phyloP scores from a whole-genome alignment of 352 stramenopile genomes.

The Phytopythium delawarense region DNA sequence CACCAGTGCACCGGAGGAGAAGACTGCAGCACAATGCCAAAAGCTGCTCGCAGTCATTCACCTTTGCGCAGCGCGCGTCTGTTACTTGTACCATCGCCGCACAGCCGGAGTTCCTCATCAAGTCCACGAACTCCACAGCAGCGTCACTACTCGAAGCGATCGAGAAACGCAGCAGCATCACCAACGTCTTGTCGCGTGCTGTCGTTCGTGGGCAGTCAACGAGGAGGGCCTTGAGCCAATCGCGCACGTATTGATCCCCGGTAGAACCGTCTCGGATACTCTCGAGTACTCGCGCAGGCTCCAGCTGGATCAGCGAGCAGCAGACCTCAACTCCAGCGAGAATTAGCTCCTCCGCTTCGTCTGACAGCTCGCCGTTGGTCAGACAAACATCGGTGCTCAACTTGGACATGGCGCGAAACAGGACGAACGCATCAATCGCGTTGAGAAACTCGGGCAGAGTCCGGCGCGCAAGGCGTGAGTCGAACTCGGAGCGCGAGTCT shows the following conservation, averaged over 20 bases:
- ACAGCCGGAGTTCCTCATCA: background rate
- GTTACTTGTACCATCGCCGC: background rate
- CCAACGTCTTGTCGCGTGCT: background rate
- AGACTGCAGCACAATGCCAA: background rate
- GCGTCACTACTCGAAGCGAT: too few species aligned
- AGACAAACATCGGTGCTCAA: constrained; percentile 10
- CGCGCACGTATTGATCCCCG: background rate
- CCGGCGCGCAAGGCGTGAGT: constrained; percentile 20
- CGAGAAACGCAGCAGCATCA: background rate
- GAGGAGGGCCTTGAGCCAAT: background rate
- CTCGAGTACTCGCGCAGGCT: constrained; percentile 9
- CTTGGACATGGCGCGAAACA: constrained; percentile 14
- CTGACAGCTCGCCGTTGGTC: constrained; percentile 11
- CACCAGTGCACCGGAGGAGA: background rate
- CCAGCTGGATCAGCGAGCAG: constrained; percentile 19
- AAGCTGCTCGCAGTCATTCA: background rate
- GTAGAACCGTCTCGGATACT: background rate
- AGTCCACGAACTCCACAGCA: background rate
- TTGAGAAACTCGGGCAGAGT: constrained; percentile 33
- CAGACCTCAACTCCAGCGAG: constrained; percentile 18
- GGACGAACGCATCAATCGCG: constrained; percentile 16
- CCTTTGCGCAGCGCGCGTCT: background rate
- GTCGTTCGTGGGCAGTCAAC: background rate
- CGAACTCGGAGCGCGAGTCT: constrained; percentile 18
- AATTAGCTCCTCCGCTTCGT: constrained; percentile 21